Percentiles rank a stretch among this genome's conserved stretches.
Evolutionary conservation across 306 rosid genomes (phyloP).

Genomic region (Rosa lucieae): DNA sequence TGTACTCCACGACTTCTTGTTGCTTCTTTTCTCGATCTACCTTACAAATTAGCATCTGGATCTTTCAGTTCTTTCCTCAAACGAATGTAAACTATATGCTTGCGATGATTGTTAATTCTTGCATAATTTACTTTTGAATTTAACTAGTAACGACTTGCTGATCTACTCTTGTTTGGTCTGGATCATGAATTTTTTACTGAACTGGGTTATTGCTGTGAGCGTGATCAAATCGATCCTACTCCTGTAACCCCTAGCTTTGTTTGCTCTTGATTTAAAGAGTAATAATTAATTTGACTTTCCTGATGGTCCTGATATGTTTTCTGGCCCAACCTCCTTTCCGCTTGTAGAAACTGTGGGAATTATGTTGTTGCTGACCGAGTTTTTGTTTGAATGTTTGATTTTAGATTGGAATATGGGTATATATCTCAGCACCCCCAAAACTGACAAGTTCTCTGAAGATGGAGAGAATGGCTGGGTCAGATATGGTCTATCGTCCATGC

Average conservation of each 20-base stretch:
- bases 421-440: slow-evolving; percentile 92
- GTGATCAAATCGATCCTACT: too few species aligned
- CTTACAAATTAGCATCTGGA: neutral
- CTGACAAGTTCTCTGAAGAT: slow-evolving; percentile 88
- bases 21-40: neutral
- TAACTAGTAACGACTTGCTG: neutral
- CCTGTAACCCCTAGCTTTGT: neutral
- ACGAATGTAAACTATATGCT: neutral
- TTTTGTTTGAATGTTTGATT: slow-evolving; percentile 32
- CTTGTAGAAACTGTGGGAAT: too few species aligned
- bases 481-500: slow-evolving; percentile 96
- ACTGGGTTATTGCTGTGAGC: neutral
- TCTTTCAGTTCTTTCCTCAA: neutral
- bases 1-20: neutral
- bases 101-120: neutral
- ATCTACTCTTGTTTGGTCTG: neutral
- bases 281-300: neutral
- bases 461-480: slow-evolving; percentile 67
- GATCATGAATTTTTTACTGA: neutral
- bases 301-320: neutral
- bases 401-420: slow-evolving; percentile 67
- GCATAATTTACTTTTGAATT: too few species aligned
- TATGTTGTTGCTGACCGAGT: neutral
- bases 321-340: too few species aligned
- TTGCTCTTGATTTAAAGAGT: neutral